Evolutionary conservation across 768 basidiomycete genomes (phyloP).

Genomic region (Phlebiopsis gigantea): DNA sequence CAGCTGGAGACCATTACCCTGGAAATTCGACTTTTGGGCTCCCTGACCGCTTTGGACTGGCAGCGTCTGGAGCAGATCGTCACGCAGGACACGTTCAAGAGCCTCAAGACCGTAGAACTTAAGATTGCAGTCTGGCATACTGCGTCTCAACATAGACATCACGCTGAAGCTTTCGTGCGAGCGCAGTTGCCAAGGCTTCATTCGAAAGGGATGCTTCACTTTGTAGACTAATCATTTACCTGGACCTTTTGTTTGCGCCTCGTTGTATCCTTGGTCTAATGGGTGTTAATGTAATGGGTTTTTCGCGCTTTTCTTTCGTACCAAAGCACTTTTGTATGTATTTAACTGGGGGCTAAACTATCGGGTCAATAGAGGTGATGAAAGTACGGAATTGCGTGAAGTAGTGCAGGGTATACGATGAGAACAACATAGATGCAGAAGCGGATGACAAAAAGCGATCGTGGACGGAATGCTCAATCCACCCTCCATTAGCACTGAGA

Average conservation of each 20-base stretch:
- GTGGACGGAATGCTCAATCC: neutral
- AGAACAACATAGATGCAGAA: neutral
- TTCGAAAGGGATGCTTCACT: slow-evolving; percentile 12
- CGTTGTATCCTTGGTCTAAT: neutral
- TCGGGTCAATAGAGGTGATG: neutral
- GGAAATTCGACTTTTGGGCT: slow-evolving; percentile 21
- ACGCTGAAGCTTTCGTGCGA: slow-evolving; percentile 14
- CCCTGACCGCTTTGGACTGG: slow-evolving; percentile 22
- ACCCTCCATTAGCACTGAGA: neutral
- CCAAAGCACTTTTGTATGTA: neutral
- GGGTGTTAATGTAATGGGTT: neutral
- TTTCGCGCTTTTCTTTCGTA: neutral
- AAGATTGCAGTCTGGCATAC: slow-evolving; percentile 20
- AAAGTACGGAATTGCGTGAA: neutral
- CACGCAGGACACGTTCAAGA: slow-evolving; percentile 3
- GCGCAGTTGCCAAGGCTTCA: slow-evolving; percentile 12
- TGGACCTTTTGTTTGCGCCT: neutral
- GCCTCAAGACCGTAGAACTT: slow-evolving; percentile 10
- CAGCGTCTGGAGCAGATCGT: slow-evolving; percentile 11
- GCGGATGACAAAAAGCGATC: neutral
- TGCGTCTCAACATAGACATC: slow-evolving; percentile 6
- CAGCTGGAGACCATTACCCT: slow-evolving; percentile 14
- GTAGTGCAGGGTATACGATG: slow-evolving; percentile 6
- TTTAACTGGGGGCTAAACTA: neutral
- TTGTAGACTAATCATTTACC: neutral